phyloP scores from a whole-genome alignment of 1,284 basidiomycete species.

The Polyporus tsugae region DNA sequence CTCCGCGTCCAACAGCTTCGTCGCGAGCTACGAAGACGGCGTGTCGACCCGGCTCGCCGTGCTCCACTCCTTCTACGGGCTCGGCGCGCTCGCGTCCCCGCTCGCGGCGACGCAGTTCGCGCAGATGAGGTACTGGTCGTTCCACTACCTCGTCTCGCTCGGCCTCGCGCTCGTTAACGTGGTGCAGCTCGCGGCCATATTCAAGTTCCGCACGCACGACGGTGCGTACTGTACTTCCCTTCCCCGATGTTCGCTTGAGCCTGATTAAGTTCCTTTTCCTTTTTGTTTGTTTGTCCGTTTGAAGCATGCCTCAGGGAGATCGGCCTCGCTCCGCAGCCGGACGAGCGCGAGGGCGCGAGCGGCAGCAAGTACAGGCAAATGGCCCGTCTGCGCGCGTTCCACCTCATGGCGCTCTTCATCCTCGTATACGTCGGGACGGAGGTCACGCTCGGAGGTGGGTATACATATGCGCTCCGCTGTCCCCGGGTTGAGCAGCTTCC shows the following conservation, averaged over 20 bases:
- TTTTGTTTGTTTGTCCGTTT: background rate
- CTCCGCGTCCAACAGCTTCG: conserved; percentile 64
- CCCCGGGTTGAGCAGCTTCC: no score
- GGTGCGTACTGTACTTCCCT: background rate
- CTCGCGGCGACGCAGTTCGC: conserved; percentile 72
- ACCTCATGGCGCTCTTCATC: conserved; percentile 53
- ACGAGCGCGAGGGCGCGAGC: conserved; percentile 28
- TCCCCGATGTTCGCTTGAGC: no score
- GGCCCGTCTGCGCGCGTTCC: conserved; percentile 46
- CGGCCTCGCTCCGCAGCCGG: conserved; percentile 40
- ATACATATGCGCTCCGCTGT: conserved; percentile 1
- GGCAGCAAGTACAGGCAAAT: conserved; percentile 51
- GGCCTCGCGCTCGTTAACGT: conserved; percentile 61
- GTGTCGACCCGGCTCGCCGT: conserved; percentile 66
- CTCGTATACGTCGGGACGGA: conserved; percentile 58
- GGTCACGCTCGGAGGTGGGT: conserved; percentile 54
- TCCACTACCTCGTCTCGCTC: conserved; percentile 70
- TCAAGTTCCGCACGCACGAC: background rate
- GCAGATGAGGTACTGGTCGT: conserved; percentile 59
- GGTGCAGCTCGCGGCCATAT: conserved; percentile 49
- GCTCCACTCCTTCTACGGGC: conserved; percentile 63
- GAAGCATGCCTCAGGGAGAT: conserved; percentile 45
- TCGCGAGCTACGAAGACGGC: conserved; percentile 56
- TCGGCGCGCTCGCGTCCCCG: conserved; percentile 67
- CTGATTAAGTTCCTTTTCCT: background rate